phyloP scores from a whole-genome alignment of 2,329 filamentous ascomycete species.

The Fusarium euwallaceae region DNA sequence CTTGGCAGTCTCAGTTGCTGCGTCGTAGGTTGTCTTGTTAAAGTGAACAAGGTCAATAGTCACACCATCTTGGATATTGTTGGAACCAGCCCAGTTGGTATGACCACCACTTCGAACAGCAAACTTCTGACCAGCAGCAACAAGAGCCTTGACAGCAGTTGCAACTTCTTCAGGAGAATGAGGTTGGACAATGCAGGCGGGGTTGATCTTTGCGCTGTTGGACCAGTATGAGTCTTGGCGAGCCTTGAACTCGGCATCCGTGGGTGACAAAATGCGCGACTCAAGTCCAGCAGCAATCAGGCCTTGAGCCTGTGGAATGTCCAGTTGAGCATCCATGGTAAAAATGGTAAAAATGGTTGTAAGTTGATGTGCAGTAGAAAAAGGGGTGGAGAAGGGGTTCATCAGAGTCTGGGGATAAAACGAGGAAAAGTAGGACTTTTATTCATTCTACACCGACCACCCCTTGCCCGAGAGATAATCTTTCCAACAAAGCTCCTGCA shows the following conservation, averaged over 20 bases:
- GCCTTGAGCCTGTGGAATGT: conserved; percentile 11
- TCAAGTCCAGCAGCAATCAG: conserved; percentile 26
- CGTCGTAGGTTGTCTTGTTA: conserved; percentile 29
- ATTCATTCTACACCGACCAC: not conserved
- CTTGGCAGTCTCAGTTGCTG: conserved; percentile 51
- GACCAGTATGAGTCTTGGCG: conserved; percentile 40
- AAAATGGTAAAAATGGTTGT: not conserved
- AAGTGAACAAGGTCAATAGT: conserved; percentile 27
- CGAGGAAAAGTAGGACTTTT: not conserved
- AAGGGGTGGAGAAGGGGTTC: not conserved
- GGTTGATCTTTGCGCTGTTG: conserved; percentile 34
- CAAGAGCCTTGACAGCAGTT: conserved; percentile 20
- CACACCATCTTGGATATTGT: conserved; percentile 23
- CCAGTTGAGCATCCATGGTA: conserved; percentile 12
- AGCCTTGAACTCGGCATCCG: conserved; percentile 19
- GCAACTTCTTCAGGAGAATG: conserved; percentile 22
- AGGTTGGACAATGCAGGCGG: conserved; percentile 30
- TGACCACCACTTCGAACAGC: conserved; percentile 26
- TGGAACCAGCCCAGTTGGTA: conserved; percentile 24
- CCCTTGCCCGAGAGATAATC: not conserved
- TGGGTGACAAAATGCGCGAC: conserved; percentile 12
- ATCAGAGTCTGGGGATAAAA: not conserved
- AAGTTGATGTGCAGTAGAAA: not conserved
- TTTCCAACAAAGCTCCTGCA: not conserved
- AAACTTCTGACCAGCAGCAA: conserved; percentile 13